Evolutionary conservation across 2,329 filamentous ascomycete genomes (phyloP), one percentile per base, ranked within the genome.

Genomic region (Pseudogymnoascus pannorum): DNA sequence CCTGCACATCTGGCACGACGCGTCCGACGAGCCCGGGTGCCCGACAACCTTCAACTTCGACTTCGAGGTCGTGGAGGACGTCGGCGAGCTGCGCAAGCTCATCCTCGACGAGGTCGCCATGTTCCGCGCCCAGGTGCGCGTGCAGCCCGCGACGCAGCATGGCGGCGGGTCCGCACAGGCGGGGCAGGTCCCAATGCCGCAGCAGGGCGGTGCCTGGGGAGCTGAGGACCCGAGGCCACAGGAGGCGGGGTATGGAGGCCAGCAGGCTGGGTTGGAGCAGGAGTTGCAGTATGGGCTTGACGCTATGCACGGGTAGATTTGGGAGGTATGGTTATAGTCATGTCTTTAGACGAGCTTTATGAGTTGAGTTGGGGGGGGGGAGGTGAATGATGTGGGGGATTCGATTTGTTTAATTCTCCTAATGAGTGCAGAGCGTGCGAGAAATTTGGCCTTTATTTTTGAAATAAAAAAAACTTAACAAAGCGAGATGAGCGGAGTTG

Each of bases 1-100:
- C 77, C 83, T 99, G 61, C 86, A 93, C 72, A 97, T 99, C 78
- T 97, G 94, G 94, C 94, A 99, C 78, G 94, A 99, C 70, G 90
- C 92, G 59, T 92, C 89, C 3, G 94, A 99, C 76, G 94, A 99
- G 79, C 94, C 94, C 18, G 85, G 87, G 66, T 97, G 93, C 78
- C 92, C 92, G 0, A 90, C 88, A 14, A 92, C 91, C 16, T 99
- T 99, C 77, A 92, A 99, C 80, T 99, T 99, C 79, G 89, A 93
- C 74, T 99, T 99, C 72, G 94, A 99, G 75, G 87, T 96, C n/a
- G 86, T 97, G 38, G 93, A 99, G 60, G 94, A 97, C 48, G 92
- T 99, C 18, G 83, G 81, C 20, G 90, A 97, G 68, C 97, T 99
- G 92, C 90, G 94, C 73, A 87, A 87, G 76, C 95, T 97, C 91